Percentiles rank a stretch among this genome's conserved stretches.
Conservation (phyloP, 2,329 filamentous ascomycete genomes). For the Paecilomyces variotii region DNA sequence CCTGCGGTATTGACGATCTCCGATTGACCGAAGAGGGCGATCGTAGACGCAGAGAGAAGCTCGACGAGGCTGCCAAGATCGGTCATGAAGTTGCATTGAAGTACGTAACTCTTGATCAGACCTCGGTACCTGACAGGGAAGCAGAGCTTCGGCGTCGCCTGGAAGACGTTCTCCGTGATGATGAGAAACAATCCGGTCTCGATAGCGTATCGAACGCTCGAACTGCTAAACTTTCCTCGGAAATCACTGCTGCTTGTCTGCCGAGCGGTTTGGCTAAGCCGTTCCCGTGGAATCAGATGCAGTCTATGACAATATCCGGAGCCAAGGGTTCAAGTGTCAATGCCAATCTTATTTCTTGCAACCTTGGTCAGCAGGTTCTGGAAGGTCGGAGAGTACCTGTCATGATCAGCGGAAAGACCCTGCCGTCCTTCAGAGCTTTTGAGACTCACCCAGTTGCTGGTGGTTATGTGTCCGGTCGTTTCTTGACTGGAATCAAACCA, state of each 20-base stretch:
- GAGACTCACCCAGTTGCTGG: slow-evolving; percentile 84
- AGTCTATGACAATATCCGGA: slow-evolving; percentile 94
- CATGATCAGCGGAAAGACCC: slow-evolving; percentile 95
- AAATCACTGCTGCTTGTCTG: slow-evolving; percentile 70
- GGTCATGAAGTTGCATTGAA: slow-evolving; percentile 75
- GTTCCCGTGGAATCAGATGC: slow-evolving; percentile 97
- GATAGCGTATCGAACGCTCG: slow-evolving; percentile 75
- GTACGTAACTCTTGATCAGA: slow-evolving; percentile 74
- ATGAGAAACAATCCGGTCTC: slow-evolving; percentile 82
- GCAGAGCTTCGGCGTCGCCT: slow-evolving; percentile 67
- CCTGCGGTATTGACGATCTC: slow-evolving; percentile 94
- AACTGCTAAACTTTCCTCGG: slow-evolving; percentile 63
- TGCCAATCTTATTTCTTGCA: slow-evolving; percentile 94
- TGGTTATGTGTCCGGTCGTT: slow-evolving; percentile 89
- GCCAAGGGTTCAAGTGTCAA: slow-evolving; percentile 92
- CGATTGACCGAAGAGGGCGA: slow-evolving; percentile 77
- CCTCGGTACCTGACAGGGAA: slow-evolving; percentile 54
- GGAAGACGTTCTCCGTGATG: slow-evolving; percentile 84
- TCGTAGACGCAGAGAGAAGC: slow-evolving; percentile 56
- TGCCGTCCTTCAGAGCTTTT: slow-evolving; percentile 88
- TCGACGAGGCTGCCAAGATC: slow-evolving; percentile 59
- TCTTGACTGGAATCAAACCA: slow-evolving; percentile 93
- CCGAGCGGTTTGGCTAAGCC: slow-evolving; percentile 77
- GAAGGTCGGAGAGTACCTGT: slow-evolving; percentile 90
- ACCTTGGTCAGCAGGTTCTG: slow-evolving; percentile 90